Conservation (phyloP, 2,329 filamentous ascomycete species). For the Ceratocystis smalleyi region DNA sequence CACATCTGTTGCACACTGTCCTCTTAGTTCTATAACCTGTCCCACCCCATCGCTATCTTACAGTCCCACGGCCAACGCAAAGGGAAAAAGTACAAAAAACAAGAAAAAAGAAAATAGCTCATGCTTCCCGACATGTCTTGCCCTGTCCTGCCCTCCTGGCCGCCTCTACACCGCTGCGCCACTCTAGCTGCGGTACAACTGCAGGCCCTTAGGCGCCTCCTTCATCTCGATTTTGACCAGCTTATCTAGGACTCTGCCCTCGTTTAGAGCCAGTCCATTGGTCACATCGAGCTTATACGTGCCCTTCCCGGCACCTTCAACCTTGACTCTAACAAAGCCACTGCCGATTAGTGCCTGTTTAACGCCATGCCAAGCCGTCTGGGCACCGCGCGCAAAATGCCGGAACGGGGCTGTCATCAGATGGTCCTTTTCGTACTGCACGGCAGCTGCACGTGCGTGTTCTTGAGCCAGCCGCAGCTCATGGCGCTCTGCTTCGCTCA, state of each 20-base stretch:
- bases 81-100: not conserved
- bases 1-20: not conserved
- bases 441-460: slow-evolving; percentile 26
- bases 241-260: slow-evolving; percentile 42
- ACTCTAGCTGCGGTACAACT: slow-evolving; percentile 13
- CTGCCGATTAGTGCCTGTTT: slow-evolving; percentile 39
- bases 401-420: slow-evolving; percentile 43
- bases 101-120: slow-evolving; percentile 1
- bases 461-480: slow-evolving; percentile 26
- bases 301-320: slow-evolving; percentile 26
- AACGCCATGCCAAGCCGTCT: slow-evolving; percentile 30
- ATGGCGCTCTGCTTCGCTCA: slow-evolving; percentile 24
- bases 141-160: not conserved
- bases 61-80: not conserved
- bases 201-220: slow-evolving; percentile 8
- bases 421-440: slow-evolving; percentile 39
- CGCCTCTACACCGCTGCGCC: not conserved
- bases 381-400: slow-evolving; percentile 30
- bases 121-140: not conserved
- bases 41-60: slow-evolving; percentile 1
- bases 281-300: slow-evolving; percentile 43
- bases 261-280: slow-evolving; percentile 42
- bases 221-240: slow-evolving; percentile 25
- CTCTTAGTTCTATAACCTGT: not conserved
- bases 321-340: slow-evolving; percentile 37